Evolutionary conservation across 345 rosid species (phyloP), one percentile per base, ranked within the genome.

Genomic region (Lepidium sativum): DNA sequence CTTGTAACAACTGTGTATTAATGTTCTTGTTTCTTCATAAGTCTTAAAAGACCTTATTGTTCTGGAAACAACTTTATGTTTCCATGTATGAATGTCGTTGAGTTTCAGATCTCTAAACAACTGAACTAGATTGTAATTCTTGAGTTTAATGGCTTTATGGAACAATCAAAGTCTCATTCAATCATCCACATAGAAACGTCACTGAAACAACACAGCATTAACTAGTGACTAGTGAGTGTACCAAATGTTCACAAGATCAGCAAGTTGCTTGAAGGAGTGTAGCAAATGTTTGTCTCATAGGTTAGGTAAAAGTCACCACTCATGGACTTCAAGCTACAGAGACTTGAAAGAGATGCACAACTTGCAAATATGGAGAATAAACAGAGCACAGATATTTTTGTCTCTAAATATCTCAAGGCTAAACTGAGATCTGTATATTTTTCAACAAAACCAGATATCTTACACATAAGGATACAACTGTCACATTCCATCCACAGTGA

Each of bases 311-410:
- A 20, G 51, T 52, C 51, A 44, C 7, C n/a, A 52, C 8, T 53
- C 58, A 31, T 60, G 68, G 77, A 66, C 72, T 61, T 60, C 57
- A 62, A 52, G 51, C 72, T 60, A 60, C 63, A 60, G 35, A 10
- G 21, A 44, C 17, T 34, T 65, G 57, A 59, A 51, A 12, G 67
- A 59, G 43, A 58, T 66, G 47, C 68, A 66, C 77, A 66, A 53
- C 62, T 72, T 59, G 68, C 66, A 25, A 33, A 42, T 27, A 27
- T 65, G 34, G 11, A 49, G 18, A 54, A 38, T 62, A 27, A 54
- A 29, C n/a, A 71, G 37, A 63, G 9, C 48, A 39, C 18, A 71
- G 63, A 62, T 62, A 27, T 63, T 70, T 62, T 27, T 27, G 31
- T 27, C 17, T 43, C 17, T 47, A 45, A 29, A 63, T 63, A 71